Base-by-base conservation (phyloP, 2,329 filamentous ascomycete species). In the Aspergillus sp. region DNA sequence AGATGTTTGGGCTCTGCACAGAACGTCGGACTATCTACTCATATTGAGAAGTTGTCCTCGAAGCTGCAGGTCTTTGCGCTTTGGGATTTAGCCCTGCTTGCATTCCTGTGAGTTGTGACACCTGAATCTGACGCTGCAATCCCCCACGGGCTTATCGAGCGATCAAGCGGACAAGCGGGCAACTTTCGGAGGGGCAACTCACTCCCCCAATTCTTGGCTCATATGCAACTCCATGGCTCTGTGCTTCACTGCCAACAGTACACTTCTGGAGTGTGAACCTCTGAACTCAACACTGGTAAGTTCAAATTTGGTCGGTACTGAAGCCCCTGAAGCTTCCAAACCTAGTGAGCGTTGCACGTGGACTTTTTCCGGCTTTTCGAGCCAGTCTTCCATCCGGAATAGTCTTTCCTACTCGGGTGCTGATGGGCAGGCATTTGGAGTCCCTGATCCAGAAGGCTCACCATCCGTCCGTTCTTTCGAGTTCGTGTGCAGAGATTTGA, bases 71-170 rank as follows among this genome's bases (percentile, higher is more conserved):
- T 25, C 46, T 48, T 23, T 25, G 23, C 13, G 23, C 46, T 48
- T 48, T 15, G 23, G 46, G 52, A 28, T 28, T 46, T 53, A 49
- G 45, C 23, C 38, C 38, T 38, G 38, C 41, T 49, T 46, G 41
- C 30, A 51, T 52, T 28, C 25, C 25, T 4, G 2, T 28, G 25
- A 45, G 30, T 59, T 41, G 48, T 30, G 13, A 25, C 23, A 50
- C 48, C 51, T 54, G 11, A 46, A 31, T 49, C 41, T 51, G 57
- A 45, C 47, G 43, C 17, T 49, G 19, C 8, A 19, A 30, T 48
- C 49, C 57, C 53, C 53, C 58, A 55, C 51, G 59, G 34, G 59
- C 54, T 61, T 54, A 61, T 57, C 53, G 47, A 41, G 34, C 34
- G 34, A 38, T 38, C 31, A 38, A 38, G 31, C 31, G 31, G 23